Percentiles rank a stretch among this genome's conserved stretches.
Conservation (phyloP, 1,139 yeast genomes). For the Hyphopichia pseudoburtonii region DNA sequence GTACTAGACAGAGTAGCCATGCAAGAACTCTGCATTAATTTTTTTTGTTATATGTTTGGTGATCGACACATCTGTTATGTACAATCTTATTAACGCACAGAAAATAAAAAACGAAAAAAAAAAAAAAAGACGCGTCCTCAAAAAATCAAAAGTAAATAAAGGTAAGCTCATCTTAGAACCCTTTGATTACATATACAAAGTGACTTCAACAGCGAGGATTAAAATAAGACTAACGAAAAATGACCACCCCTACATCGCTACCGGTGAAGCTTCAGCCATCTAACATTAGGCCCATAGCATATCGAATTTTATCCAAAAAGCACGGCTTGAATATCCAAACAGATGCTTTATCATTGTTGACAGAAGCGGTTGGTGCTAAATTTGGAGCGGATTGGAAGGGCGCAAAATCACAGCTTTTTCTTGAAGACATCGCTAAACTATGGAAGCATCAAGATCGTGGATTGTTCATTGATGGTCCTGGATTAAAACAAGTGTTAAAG, state of each 20-base stretch:
- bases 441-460: constrained; percentile 94
- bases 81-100: too few relatives aligned
- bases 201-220: too few relatives aligned
- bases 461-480: constrained; percentile 74
- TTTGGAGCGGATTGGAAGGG: constrained; percentile 91
- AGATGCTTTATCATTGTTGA: constrained; percentile 71
- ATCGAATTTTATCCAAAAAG: constrained; percentile 84
- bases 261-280: constrained; percentile 80
- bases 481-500: constrained; percentile 60
- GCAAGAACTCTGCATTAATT: too few relatives aligned
- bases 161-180: too few relatives aligned
- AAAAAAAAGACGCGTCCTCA: too few relatives aligned
- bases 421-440: constrained; percentile 74
- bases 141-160: too few relatives aligned
- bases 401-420: constrained; percentile 58
- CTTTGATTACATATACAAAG: too few relatives aligned
- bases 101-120: too few relatives aligned
- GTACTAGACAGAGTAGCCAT: too few relatives aligned
- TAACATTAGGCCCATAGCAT: constrained; percentile 86
- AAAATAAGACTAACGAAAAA: background rate
- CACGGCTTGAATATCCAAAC: constrained; percentile 90
- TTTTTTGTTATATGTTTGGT: too few relatives aligned
- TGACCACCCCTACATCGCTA: constrained; percentile 24
- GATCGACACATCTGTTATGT: too few relatives aligned
- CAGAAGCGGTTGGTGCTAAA: constrained; percentile 68